phyloP scores from a whole-genome alignment of 2,329 filamentous ascomycete genomes.

The Fusarium sp. region DNA sequence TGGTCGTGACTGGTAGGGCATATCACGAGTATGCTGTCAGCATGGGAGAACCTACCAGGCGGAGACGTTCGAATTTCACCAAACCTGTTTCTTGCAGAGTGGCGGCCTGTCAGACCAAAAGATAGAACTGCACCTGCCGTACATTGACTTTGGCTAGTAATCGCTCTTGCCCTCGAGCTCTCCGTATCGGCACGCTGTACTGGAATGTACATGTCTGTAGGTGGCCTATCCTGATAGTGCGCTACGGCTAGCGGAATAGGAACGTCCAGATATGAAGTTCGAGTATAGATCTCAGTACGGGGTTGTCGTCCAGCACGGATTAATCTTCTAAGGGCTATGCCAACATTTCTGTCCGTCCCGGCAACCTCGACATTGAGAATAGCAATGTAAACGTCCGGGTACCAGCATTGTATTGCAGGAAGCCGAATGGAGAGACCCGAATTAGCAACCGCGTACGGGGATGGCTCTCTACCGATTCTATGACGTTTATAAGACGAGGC shows the following conservation, averaged over 20 bases:
- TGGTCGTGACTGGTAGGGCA: accelerated
- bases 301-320: too few relatives aligned
- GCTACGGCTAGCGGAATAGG: not conserved
- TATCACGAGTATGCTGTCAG: not conserved
- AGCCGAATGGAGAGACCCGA: not conserved
- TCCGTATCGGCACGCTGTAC: too few relatives aligned
- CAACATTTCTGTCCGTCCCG: not conserved
- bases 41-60: not conserved
- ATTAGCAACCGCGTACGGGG: not conserved
- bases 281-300: too few relatives aligned
- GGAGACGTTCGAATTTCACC: not conserved
- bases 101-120: too few relatives aligned
- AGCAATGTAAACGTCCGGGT: too few relatives aligned
- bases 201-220: not conserved
- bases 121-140: not conserved
- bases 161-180: too few relatives aligned
- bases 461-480: accelerated
- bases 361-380: accelerated
- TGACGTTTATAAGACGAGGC: not conserved
- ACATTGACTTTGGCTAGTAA: not conserved
- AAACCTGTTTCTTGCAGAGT: accelerated
- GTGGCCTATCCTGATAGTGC: too few relatives aligned
- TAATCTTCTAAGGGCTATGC: accelerated
- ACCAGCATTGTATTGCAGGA: not conserved
- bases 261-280: not conserved